Evolutionary conservation across 768 basidiomycete species (phyloP), one percentile per base, ranked within the genome.

Genomic region (Termitomyces sp.): DNA sequence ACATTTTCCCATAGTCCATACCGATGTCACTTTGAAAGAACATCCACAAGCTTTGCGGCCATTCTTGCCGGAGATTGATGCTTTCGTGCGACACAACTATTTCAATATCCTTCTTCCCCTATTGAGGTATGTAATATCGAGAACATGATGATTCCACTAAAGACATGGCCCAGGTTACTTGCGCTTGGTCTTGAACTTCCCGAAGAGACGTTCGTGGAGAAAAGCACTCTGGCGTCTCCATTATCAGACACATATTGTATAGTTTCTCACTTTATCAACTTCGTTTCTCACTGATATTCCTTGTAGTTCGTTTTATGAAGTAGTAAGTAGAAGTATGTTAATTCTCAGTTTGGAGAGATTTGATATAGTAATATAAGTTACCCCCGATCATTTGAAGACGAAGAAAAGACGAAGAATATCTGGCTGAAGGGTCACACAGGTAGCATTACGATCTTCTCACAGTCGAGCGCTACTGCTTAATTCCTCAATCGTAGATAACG

Each of bases 391-490:
- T 60, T 68, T 19, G 76, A 75, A 30, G 78, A 79, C 3, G 79
- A 80, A 56, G 52, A 59, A 28, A 71, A 71, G 43, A 69, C 75
- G 0, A 76, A 75, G 21, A 69, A 77, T 50, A 75, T 81, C 2
- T 81, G 78, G 78, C 60, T 80, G 33, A 80, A 81, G 58, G 79
- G 79, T 2, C 79, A 80, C 50, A 76, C 75, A 9, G 78, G 78
- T 75, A 53, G n/a, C 30, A 17, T 14, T 17, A 30, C 21, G 14
- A n/a, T 9, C 31, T 14, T 33, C 2, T 15, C 10, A 40, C 6
- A 37, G 5, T 37, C 30, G 1, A 14, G 12, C 21, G 2, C 17
- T n/a, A 15, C 30, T 50, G 3, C 14, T 51, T 9, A 48, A n/a
- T 10, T 3, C 26, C 0, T 51, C 9, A 15, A 26, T n/a, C 11